These are phyloP conservation scores for Acacia acuminata DNA, from an alignment of 306 rosid genomes.

Conservation along the genomic window DNA sequence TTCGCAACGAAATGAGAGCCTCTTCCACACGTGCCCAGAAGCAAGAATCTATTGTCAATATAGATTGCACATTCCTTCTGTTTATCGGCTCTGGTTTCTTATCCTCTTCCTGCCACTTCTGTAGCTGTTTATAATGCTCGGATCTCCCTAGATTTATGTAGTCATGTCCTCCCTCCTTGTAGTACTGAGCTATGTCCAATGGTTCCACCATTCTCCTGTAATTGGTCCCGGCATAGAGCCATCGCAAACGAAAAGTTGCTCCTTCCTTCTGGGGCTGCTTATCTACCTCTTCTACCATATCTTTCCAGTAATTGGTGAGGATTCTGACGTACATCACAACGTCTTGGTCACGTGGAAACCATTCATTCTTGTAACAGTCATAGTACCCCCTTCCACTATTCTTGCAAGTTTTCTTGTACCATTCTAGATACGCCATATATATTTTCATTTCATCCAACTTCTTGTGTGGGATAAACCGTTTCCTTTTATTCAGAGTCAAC, in stretches of 20 bases:
- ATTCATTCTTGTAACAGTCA: conserved; percentile 47
- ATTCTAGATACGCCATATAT: conserved; percentile 59
- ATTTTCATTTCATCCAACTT: conserved; percentile 40
- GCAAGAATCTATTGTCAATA: conserved; percentile 70
- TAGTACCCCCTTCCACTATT: conserved; percentile 43
- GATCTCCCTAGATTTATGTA: conserved; percentile 35
- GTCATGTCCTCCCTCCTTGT: conserved; percentile 1
- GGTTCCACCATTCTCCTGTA: conserved; percentile 77
- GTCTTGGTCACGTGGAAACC: not conserved
- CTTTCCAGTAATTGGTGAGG: conserved; percentile 53
- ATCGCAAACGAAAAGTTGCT: conserved; percentile 21
- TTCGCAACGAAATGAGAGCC: conserved; percentile 39
- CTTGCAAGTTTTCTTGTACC: conserved; percentile 56
- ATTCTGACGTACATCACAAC: conserved; percentile 15
- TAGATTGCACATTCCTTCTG: conserved; percentile 29
- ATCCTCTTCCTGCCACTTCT: conserved; percentile 41
- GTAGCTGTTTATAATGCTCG: conserved; percentile 42
- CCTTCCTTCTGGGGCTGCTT: conserved; percentile 55
- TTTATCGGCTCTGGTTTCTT: not conserved
- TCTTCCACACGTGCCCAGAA: conserved; percentile 82
- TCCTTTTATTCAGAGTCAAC: not conserved
- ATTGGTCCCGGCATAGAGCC: conserved; percentile 53
- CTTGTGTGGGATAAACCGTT: conserved; percentile 22
- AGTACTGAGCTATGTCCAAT: conserved; percentile 55
- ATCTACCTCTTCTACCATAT: conserved; percentile 48